Evolutionary conservation across 352 stramenopile genomes (phyloP).

Genomic region (Phytophthora uliginosa): DNA sequence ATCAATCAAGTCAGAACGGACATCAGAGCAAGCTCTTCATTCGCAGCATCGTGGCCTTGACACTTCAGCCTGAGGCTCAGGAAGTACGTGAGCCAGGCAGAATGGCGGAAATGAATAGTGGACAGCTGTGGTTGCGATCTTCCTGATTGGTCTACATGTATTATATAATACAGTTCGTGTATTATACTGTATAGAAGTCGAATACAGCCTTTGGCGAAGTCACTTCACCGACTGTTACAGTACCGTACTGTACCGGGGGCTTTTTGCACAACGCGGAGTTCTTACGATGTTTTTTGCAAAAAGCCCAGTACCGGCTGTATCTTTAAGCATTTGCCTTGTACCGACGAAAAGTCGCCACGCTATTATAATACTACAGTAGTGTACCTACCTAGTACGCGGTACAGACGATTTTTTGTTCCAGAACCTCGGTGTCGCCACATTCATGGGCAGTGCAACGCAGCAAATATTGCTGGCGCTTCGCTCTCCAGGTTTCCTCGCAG

Average conservation of each 20-base stretch:
- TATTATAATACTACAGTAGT: no score
- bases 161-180: background rate
- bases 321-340: no score
- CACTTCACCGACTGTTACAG: background rate
- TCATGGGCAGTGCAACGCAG: background rate
- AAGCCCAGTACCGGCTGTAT: no score
- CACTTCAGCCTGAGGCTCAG: background rate
- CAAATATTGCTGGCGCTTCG: background rate
- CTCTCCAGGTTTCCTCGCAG: background rate
- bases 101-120: constrained; percentile 9
- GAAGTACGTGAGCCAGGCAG: constrained; percentile 6
- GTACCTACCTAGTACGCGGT: no score
- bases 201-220: background rate
- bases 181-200: background rate
- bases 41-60: background rate
- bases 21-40: background rate
- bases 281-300: no score
- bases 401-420: background rate
- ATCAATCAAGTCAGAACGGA: constrained; percentile 2
- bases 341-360: no score
- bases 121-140: constrained; percentile 13
- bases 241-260: no score
- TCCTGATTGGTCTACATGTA: background rate
- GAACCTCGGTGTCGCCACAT: background rate
- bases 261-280: no score